Evolutionary conservation across 139 green algal genomes (phyloP), one percentile per base, ranked within the genome.

Genomic region (Micractinium conductrix): DNA sequence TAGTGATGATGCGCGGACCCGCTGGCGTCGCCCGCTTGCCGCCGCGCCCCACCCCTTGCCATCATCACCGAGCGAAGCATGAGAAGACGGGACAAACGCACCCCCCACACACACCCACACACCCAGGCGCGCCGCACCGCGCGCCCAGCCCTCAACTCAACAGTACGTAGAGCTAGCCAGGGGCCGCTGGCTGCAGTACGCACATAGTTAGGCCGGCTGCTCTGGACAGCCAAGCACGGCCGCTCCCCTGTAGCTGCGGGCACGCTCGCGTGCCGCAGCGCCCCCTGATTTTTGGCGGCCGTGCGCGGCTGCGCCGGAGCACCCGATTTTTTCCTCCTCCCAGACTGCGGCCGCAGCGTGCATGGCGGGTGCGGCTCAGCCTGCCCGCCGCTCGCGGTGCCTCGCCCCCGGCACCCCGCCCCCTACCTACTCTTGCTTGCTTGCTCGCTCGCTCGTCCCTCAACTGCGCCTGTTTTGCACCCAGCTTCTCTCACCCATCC

Each of bases 381-480:
- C 65, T 19, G 65, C 65, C 14, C 65, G 14, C 33, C 33, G 65
- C 35, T 14, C 48, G 48, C 48, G 48, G 48, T 14, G 14, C 19
- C 8, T 21, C 26, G 53, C 8, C 24, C 53, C 19, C 53, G 26
- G 53, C 53, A 21, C 26, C 53, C 2, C 53, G 2, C 19, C 37
- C n/a, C 67, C 65, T 5, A 28, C n/a, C 10, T 10, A 43, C 43
- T 19, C 33, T 43, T 45, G 44, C 74, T 55, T 26, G 22, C 35
- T 42, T 35, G n/a, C 74, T 30, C 45, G 45, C 74, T n/a, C 43
- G 48, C 30, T 35, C 45, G 48, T 30, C 45, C 45, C 74, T n/a
- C 43, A 45, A 38, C 74, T 80, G 74, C 65, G 65, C 65, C 65
- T 72, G 65, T 68, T 80, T 80, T 80, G 42, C 74, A 68, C 30